Conservation (phyloP, 2,329 filamentous ascomycete species). For the Berkeleyomyces rouxiae region DNA sequence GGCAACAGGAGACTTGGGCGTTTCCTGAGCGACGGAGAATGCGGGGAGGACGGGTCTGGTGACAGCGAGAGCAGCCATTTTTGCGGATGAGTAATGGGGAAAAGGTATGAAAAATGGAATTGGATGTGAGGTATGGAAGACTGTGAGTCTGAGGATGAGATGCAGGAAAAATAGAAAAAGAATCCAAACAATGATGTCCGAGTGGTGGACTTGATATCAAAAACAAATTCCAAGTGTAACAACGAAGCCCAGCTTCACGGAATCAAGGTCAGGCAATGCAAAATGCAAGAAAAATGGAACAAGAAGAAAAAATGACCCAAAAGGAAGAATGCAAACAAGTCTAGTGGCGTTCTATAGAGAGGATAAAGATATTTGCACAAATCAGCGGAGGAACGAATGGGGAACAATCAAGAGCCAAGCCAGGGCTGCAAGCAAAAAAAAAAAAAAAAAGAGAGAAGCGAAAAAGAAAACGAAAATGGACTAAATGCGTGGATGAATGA, state of each 20-base stretch:
- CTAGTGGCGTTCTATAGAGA: background rate
- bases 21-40: background rate
- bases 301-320: background rate
- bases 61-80: slow-evolving; percentile 1
- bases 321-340: background rate
- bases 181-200: background rate
- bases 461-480: background rate
- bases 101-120: background rate
- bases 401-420: background rate
- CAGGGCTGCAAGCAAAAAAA: background rate
- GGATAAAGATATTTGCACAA: background rate
- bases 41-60: background rate
- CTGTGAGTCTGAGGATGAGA: background rate
- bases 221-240: background rate
- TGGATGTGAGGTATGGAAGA: background rate
- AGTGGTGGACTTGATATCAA: background rate
- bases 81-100: background rate
- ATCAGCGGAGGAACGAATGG: background rate
- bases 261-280: slow-evolving; percentile 1
- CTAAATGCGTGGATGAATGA: background rate
- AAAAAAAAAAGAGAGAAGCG: background rate
- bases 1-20: slow-evolving; percentile 3
- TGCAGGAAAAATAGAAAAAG: background rate
- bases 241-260: background rate
- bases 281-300: background rate